Evolutionary conservation across 2,329 filamentous ascomycete species (phyloP), one percentile per base, ranked within the genome.

Genomic region (Phoma herbarum): DNA sequence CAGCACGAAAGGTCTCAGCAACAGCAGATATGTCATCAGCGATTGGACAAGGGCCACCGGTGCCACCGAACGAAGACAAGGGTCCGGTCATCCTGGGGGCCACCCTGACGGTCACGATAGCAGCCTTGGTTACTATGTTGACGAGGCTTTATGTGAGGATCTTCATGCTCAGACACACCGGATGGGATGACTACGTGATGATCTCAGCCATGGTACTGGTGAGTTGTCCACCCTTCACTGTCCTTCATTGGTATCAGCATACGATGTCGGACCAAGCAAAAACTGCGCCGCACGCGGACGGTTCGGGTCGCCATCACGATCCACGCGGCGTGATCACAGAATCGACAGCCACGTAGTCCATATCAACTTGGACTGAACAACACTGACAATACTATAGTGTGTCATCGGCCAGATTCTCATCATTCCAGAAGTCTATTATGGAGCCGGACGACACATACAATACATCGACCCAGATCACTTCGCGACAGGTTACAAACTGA

Each of bases 101-200:
- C 4, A 80, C 80, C 11, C 55, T 80, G 12, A 65, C 77, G 1
- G 71, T 83, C 33, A 78, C 80, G 1, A 66, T 72, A 3, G 54
- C 80, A 23, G 80, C 81, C 0, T 65, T 78, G 2, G 52, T 83
- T 16, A 75, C 76, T 0, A 77, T 82, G 4, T 25, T 74, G 10
- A 68, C 78, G 28, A 77, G 82, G 20, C 61, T 82, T 10, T 83
- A 80, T 52, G 84, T 85, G 26, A 77, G 83, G n/a, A 29, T 79
- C 5, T 69, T 70, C 18, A 78, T 85, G 72, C 80, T 85, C 50
- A 79, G 78, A 12, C 82, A 81, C 48, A 70, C 82, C 22, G 83
- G 84, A 3, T 75, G 78, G 64, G 84, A 86, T 75, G 73, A 85
- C 65, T 81, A 78, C 62, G 66, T 79, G 4, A 83, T 84, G 67